Percentiles rank a stretch among this genome's conserved stretches.
phyloP scores from a whole-genome alignment of 2,329 filamentous ascomycete species.

The Cadophora sp. region DNA sequence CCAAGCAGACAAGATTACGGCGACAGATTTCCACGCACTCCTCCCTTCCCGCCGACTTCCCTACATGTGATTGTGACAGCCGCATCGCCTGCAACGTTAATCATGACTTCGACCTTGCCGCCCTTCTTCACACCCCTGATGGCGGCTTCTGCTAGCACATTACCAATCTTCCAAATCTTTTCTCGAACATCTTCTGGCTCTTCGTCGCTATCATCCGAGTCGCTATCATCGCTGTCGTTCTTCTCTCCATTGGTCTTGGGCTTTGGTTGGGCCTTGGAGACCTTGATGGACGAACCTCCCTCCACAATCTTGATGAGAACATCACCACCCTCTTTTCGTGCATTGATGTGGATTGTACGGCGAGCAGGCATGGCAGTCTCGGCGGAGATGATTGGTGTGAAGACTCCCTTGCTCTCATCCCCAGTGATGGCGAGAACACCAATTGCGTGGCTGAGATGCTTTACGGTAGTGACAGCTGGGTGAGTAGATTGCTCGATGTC shows the following conservation, averaged over 20 bases:
- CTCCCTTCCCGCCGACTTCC: conserved; percentile 69
- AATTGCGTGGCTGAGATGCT: conserved; percentile 87
- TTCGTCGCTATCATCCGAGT: conserved; percentile 72
- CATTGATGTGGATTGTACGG: conserved; percentile 78
- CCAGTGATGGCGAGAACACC: conserved; percentile 76
- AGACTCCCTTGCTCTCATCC: conserved; percentile 68
- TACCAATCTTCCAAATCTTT: conserved; percentile 90
- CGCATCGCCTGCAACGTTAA: conserved; percentile 85
- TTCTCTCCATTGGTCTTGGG: conserved; percentile 66
- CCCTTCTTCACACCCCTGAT: conserved; percentile 86
- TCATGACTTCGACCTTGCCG: conserved; percentile 89
- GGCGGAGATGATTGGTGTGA: conserved; percentile 80
- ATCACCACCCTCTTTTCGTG: conserved; percentile 82
- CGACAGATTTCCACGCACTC: conserved; percentile 43
- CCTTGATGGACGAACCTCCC: conserved; percentile 89
- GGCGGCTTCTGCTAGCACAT: conserved; percentile 82
- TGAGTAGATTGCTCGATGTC: conserved; percentile 97
- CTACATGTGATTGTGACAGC: conserved; percentile 80
- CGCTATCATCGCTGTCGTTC: conserved; percentile 62
- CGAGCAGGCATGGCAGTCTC: conserved; percentile 92
- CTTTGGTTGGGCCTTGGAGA: conserved; percentile 86
- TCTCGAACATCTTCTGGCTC: conserved; percentile 88
- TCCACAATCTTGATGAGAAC: conserved; percentile 89
- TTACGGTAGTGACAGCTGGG: conserved; percentile 91
- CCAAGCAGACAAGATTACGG: conserved; percentile 32